phyloP scores from a whole-genome alignment of 768 basidiomycete genomes.

The Amyloporia xantha region DNA sequence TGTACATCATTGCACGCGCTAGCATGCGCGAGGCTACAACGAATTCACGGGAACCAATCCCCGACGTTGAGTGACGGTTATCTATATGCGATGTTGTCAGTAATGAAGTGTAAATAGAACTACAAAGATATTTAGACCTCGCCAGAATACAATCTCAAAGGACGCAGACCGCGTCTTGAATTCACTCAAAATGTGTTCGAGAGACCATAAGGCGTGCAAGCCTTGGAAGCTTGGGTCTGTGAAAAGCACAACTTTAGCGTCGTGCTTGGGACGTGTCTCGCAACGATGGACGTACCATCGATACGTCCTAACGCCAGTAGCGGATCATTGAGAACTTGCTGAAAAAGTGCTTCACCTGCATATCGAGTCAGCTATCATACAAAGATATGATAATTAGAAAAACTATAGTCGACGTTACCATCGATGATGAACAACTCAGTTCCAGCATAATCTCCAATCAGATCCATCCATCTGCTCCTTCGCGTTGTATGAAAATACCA shows the following conservation, averaged over 20 bases:
- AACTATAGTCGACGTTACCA: slow-evolving; percentile 29
- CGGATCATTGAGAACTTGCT: slow-evolving; percentile 51
- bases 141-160: slow-evolving; percentile 62
- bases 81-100: slow-evolving; percentile 28
- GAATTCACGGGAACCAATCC: slow-evolving; percentile 30
- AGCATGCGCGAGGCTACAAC: slow-evolving; percentile 41
- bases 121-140: slow-evolving; percentile 30
- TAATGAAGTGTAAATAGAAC: not conserved
- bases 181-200: slow-evolving; percentile 47
- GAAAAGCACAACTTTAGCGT: not conserved
- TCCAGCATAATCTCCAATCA: slow-evolving; percentile 66
- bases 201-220: slow-evolving; percentile 47
- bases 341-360: slow-evolving; percentile 57
- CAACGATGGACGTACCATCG: slow-evolving; percentile 28
- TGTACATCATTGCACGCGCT: slow-evolving; percentile 44
- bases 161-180: slow-evolving; percentile 43
- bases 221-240: slow-evolving; percentile 55
- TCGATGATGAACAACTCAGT: slow-evolving; percentile 60
- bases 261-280: not conserved
- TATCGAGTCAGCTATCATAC: not conserved
- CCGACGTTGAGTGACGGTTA: slow-evolving; percentile 35
- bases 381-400: no score
- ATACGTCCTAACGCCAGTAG: slow-evolving; percentile 49
- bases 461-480: slow-evolving; percentile 55
- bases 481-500: slow-evolving; percentile 35